These are phyloP conservation scores for Aureobasidium subglaciale DNA, from an alignment of 2,329 filamentous ascomycete species.

Conservation along the genomic window DNA sequence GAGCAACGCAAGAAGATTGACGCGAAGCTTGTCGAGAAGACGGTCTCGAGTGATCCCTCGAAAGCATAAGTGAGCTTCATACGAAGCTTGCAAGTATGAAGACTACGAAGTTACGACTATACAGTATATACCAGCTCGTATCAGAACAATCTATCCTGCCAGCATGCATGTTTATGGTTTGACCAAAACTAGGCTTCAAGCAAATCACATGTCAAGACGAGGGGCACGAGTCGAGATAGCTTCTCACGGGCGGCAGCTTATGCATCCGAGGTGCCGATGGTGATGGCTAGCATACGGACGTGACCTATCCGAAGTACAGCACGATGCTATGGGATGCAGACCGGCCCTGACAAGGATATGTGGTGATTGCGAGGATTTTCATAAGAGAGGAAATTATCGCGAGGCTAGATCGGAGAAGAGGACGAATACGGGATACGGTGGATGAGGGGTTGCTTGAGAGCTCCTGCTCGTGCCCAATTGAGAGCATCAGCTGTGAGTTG, in stretches of 20 bases:
- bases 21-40: constrained; percentile 21
- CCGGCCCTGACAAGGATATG: background rate
- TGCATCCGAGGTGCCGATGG: background rate
- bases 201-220: constrained; percentile 5
- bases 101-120: background rate
- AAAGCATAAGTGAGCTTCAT: background rate
- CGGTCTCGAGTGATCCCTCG: background rate
- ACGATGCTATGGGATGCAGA: background rate
- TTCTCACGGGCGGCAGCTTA: background rate
- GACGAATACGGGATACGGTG: constrained; percentile 1
- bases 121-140: background rate
- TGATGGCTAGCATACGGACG: background rate
- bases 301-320: background rate
- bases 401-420: background rate
- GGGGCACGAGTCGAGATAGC: background rate
- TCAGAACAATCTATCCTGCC: background rate
- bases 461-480: background rate
- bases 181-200: background rate
- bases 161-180: background rate
- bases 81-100: background rate
- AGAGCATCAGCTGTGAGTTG: background rate
- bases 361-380: background rate
- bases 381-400: background rate
- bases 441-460: constrained; percentile 1
- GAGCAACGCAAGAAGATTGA: constrained; percentile 24